phyloP scores from a whole-genome alignment of 768 basidiomycete genomes.

The Trametes punicea region DNA sequence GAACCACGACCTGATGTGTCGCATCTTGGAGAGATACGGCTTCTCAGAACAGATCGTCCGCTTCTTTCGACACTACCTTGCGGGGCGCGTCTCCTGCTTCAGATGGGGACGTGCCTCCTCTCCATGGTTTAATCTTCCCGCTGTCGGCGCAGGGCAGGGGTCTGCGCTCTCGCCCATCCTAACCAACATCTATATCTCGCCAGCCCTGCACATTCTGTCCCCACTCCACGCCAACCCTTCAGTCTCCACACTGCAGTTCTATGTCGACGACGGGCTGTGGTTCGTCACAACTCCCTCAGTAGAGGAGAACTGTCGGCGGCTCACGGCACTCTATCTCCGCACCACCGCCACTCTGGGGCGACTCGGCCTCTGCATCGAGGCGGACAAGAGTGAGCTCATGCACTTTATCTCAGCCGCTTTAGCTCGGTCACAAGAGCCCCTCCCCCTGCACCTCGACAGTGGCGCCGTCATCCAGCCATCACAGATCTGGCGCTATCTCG shows the following conservation, averaged over 20 bases:
- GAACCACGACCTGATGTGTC: constrained; percentile 12
- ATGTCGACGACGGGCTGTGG: constrained; percentile 18
- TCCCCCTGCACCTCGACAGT: neutral
- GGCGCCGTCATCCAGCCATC: neutral
- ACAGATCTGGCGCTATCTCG: constrained; percentile 4
- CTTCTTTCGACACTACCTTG: constrained; percentile 16
- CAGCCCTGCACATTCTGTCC: constrained; percentile 12
- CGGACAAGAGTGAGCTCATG: constrained; percentile 19
- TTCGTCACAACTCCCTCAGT: neutral
- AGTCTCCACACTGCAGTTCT: constrained; percentile 4
- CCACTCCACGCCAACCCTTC: neutral
- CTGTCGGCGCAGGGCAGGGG: constrained; percentile 17
- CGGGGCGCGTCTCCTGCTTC: constrained; percentile 11
- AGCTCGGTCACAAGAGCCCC: neutral
- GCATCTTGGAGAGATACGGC: constrained; percentile 11
- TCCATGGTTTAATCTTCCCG: neutral
- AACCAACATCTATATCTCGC: constrained; percentile 18
- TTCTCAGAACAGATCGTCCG: constrained; percentile 6
- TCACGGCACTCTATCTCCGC: neutral
- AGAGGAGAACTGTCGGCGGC: neutral
- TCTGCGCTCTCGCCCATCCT: constrained; percentile 18
- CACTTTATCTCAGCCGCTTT: constrained; percentile 8
- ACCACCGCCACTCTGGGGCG: neutral
- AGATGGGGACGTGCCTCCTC: constrained; percentile 1
- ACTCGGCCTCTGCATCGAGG: constrained; percentile 12